Percentiles rank a stretch among this genome's conserved stretches.
Conservation (phyloP, 495 filamentous ascomycete species). For the Neohortaea acidophila region DNA sequence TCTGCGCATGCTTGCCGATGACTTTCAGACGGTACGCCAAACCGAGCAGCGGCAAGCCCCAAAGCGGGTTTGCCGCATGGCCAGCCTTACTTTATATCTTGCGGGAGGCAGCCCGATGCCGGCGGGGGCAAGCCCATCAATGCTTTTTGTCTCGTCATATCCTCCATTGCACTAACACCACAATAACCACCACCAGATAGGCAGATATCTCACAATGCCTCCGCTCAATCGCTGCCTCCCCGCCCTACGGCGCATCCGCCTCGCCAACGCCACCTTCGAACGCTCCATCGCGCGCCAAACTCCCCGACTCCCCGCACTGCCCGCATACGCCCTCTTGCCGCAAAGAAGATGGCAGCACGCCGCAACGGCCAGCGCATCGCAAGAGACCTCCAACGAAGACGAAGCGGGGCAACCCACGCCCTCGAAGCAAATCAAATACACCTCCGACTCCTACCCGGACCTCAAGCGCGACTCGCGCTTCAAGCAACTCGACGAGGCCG, state of each 20-base stretch:
- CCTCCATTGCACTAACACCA: too few species aligned
- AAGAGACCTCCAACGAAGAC: not conserved
- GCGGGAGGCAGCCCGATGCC: too few species aligned
- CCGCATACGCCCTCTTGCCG: not conserved
- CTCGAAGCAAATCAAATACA: conserved; percentile 8
- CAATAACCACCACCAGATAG: too few species aligned
- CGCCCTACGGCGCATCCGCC: conserved; percentile 11
- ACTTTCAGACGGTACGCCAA: too few species aligned
- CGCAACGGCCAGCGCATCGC: conserved; percentile 1
- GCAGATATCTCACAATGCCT: conserved; percentile 7
- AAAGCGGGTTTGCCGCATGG: too few species aligned
- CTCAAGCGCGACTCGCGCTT: conserved; percentile 66
- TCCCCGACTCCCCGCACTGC: conserved; percentile 2
- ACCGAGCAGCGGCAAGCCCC: too few species aligned
- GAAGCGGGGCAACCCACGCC: not conserved
- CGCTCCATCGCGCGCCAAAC: conserved; percentile 3
- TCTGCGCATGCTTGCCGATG: too few species aligned
- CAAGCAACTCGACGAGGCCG: conserved; percentile 45
- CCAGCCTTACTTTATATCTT: too few species aligned
- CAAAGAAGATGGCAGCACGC: conserved; percentile 7
- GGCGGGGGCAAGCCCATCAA: too few species aligned
- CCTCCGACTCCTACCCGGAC: conserved; percentile 48
- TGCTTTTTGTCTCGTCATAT: too few species aligned
- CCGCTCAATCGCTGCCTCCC: conserved; percentile 9
- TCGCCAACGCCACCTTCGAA: conserved; percentile 11